Base-by-base conservation (phyloP, 495 filamentous ascomycete genomes). In the Penicillium daleae region DNA sequence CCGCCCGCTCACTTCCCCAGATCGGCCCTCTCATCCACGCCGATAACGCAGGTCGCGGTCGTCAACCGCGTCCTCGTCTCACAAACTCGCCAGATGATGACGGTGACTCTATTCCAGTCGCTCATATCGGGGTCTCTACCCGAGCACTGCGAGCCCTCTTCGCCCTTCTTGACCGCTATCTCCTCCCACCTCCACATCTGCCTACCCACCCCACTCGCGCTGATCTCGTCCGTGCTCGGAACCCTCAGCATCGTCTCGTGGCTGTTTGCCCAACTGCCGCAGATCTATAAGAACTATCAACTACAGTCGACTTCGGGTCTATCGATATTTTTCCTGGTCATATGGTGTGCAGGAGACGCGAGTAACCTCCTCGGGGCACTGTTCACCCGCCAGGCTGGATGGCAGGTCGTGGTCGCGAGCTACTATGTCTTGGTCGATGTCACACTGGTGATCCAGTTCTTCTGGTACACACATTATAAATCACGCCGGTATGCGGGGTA, bases 181-280 rank as follows among this genome's bases (percentile, higher is more conserved):
- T 91, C 89, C 62, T 78, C 80, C 5, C 74, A 81, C 52, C 82
- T 91, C 63, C 83, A 87, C 66, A 86, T 84, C 56, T 92, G 89
- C 75, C 71, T 91, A 15, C 89, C 89, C 17, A 88, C 85, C 26
- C 80, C 85, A 57, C 82, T 90, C 40, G 87, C 88, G 56, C 77
- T 91, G 61, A 70, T 89, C 63, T 92, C 89, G 46, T 87, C 83
- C 6, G 59, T 82, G n/a, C 77, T 91, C 40, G 89, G 89, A 40
- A 82, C 81, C 0, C 72, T 86, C 61, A 89, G 86, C 67, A 90
- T 91, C 39, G 65, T 86, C 40, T 86, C 89, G 53, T 92, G 89
- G 89, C 78, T 92, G n/a, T 92, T 90, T 67, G 89, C 89, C 29
- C 89, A 91, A 71, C 74, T 91, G 21, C 89, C 89, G 3, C 89